Conservation (phyloP, 192 early-diverging fungal species). For the Coemansia pectinata region DNA sequence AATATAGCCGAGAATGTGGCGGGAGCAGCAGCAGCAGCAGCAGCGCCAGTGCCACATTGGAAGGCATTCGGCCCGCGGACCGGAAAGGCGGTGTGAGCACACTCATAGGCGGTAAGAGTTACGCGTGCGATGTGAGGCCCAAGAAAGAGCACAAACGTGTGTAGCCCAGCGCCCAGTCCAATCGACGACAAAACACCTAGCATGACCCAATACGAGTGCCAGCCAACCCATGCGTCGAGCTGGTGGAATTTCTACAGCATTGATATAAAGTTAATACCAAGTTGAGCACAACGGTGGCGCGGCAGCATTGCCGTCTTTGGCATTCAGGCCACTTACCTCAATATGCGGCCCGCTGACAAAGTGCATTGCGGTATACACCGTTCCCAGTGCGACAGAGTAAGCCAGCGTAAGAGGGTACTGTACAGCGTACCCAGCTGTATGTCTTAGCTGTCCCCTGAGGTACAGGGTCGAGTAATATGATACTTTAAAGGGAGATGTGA, state of each 20-base stretch:
- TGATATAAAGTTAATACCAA: background rate
- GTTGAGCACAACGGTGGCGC: background rate
- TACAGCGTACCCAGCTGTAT: slow-evolving; percentile 23
- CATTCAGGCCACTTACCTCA: slow-evolving; percentile 4
- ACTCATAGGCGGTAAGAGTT: slow-evolving; percentile 86
- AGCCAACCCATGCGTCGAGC: slow-evolving; percentile 65
- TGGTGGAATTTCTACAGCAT: slow-evolving; percentile 15
- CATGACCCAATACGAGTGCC: slow-evolving; percentile 88
- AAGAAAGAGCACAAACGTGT: slow-evolving; percentile 93
- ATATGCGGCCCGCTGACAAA: slow-evolving; percentile 42
- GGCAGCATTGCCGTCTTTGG: background rate
- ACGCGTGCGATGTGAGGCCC: slow-evolving; percentile 90
- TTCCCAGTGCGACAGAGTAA: slow-evolving; percentile 32
- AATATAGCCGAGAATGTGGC: slow-evolving; percentile 67
- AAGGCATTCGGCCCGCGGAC: slow-evolving; percentile 66
- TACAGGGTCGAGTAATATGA: slow-evolving; percentile 51
- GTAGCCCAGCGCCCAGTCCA: slow-evolving; percentile 90
- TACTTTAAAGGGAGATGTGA: slow-evolving; percentile 49
- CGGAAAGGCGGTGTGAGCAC: slow-evolving; percentile 71
- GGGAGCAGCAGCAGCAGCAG: slow-evolving; percentile 21
- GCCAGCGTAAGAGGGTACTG: slow-evolving; percentile 44
- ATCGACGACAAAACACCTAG: slow-evolving; percentile 89
- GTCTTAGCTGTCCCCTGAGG: slow-evolving; percentile 18
- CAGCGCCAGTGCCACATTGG: slow-evolving; percentile 21
- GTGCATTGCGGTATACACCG: slow-evolving; percentile 40